These are phyloP conservation scores for Pleurotus citrinopileatus DNA, from an alignment of 768 basidiomycete genomes.

Conservation along the genomic window DNA sequence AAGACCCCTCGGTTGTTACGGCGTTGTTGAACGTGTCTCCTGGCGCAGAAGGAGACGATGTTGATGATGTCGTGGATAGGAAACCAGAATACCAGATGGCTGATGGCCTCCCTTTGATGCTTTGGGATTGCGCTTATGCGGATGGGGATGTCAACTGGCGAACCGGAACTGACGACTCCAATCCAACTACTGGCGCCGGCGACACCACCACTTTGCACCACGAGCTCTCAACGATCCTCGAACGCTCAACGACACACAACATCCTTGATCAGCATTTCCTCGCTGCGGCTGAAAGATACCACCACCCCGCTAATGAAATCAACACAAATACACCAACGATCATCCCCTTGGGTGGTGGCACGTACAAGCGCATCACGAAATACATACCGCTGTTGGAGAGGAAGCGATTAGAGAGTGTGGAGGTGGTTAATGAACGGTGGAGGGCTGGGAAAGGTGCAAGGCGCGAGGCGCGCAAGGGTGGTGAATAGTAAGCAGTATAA, in stretches of 20 bases:
- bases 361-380: slow-evolving; percentile 52
- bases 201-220: slow-evolving; percentile 35
- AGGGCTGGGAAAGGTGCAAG: slow-evolving; percentile 60
- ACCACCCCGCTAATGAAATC: slow-evolving; percentile 32
- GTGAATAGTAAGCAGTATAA: slow-evolving; percentile 17
- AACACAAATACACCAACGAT: slow-evolving; percentile 24
- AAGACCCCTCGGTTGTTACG: slow-evolving; percentile 65
- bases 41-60: slow-evolving; percentile 33
- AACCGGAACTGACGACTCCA: slow-evolving; percentile 34
- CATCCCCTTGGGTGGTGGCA: slow-evolving; percentile 74
- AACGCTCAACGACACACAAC: slow-evolving; percentile 62
- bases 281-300: slow-evolving; percentile 48
- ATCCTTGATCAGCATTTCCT: slow-evolving; percentile 67
- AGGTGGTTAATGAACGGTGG: slow-evolving; percentile 79
- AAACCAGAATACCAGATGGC: slow-evolving; percentile 96
- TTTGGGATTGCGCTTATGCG: slow-evolving; percentile 85
- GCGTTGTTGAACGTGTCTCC: slow-evolving; percentile 68
- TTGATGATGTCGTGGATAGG: slow-evolving; percentile 44
- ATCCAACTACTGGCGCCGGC: background rate
- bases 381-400: slow-evolving; percentile 70
- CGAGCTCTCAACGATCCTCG: slow-evolving; percentile 50
- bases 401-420: slow-evolving; percentile 66
- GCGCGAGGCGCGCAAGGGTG: slow-evolving; percentile 32
- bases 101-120: slow-evolving; percentile 83
- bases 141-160: slow-evolving; percentile 72